Evolutionary conservation across 2,329 filamentous ascomycete species (phyloP), one percentile per base, ranked within the genome.

Genomic region (Arthroderma sp.): DNA sequence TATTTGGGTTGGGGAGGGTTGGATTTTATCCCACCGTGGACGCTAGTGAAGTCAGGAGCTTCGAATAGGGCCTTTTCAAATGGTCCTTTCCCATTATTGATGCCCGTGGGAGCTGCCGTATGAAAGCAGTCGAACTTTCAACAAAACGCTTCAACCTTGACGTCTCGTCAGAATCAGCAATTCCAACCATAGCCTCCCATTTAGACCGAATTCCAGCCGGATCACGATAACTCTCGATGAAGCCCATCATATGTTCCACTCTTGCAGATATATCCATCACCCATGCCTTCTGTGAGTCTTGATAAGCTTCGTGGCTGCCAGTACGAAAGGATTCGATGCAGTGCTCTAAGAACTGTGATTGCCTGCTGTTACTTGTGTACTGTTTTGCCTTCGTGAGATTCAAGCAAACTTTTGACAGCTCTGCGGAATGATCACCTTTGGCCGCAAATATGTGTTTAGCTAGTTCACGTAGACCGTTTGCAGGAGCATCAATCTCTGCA

Each of bases 191-290:
- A 6, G 69, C 72, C 56, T 73, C 67, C 66, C 70, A 75, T 48
- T 75, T 71, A 8, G 69, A 69, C 38, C 72, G 66, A n/a, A 72
- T 68, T 22, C 71, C 72, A 46, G 72, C 65, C 1, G 72, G 72
- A 50, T 76, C 73, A 38, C 71, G 60, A 40, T 40, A 40, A 40
- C 11, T 28, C n/a, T 40, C 38, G n/a, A 40, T 40, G n/a, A 40
- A 40, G 11, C 38, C 38, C 2, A 40, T 22, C 5, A 40, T 5
- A 29, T 40, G 15, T 28, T 40, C 38, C 6, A 40, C 38, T 22
- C 11, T 40, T 11, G 38, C 38, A 29, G 38, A 40, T 29, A 29
- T 29, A 29, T 40, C 38, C 28, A 28, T 40, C 38, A 40, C 38
- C 38, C 38, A 40, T 37, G 27, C 27, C 27, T 37, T 37, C 5